Evolutionary conservation across 352 stramenopile genomes (phyloP), one percentile per base, ranked within the genome.

Genomic region (Globisporangium yorkense): DNA sequence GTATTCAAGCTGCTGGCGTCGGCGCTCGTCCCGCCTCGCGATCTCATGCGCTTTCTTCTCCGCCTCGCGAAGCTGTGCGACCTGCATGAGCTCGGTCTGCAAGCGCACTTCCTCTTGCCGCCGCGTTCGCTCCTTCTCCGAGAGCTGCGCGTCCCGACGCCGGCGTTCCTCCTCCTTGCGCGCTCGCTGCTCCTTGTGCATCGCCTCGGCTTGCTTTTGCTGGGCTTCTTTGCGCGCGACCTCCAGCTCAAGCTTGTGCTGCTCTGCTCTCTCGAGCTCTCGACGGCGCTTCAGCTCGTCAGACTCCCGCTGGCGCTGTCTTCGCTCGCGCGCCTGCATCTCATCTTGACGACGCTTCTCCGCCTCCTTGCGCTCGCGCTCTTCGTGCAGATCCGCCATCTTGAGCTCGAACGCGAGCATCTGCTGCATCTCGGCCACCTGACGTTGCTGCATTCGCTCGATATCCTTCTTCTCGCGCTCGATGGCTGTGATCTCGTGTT

Each of bases 361-460:
- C 2, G 63, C 61, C 16, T 90, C 79, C 46, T 80, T 77, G 7
- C 58, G 63, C 24, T 84, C 75, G 2, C 72, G 75, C 47, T 89
- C 77, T 27, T 68, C 64, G 37, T 85, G 62, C 1, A 87, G 59
- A 45, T 84, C 75, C 0, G 68, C 67, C 71, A 80, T 86, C 31
- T 76, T 79, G 31, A 89, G 63, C 51, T 92, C 83, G 57, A 87
- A 88, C 13, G 66, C 61, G 0, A 90, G 58, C 63, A 90, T 69
- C 44, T 91, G 80, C 63, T 93, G 80, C 72, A 91, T 76, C 41
- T 91, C 83, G 1, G 76, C 58, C 0, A 74, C 65, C 59, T 90
- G 84, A 0, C 84, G 84, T 20, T 74, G 70, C 54, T 78, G 73
- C 27, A 93, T 91, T n/a, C 79, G 72, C 51, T 89, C 79, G 1